These are phyloP conservation scores for Cardiospermum halicacabum DNA, from an alignment of 345 rosid genomes.

Conservation along the genomic window DNA sequence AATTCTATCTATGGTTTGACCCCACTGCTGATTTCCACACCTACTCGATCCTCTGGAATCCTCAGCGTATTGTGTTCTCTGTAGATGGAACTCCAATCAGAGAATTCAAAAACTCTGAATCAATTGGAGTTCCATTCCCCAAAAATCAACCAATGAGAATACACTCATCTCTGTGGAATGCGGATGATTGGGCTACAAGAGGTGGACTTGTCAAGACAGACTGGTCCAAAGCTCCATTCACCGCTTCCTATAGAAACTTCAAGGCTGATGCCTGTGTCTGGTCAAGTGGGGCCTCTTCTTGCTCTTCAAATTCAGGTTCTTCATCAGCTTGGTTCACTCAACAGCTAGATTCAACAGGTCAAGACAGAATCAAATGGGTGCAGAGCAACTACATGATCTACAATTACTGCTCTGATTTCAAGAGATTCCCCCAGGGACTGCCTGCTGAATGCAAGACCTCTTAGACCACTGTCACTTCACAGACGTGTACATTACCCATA, in stretches of 20 bases:
- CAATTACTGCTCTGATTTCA: slow-evolving; percentile 53
- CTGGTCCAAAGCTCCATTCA: slow-evolving; percentile 62
- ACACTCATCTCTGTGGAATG: slow-evolving; percentile 63
- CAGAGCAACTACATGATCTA: slow-evolving; percentile 57
- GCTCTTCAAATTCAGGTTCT: slow-evolving; percentile 10
- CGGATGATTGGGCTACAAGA: slow-evolving; percentile 71
- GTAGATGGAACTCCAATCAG: slow-evolving; percentile 35
- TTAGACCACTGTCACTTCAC: not conserved
- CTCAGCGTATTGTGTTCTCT: slow-evolving; percentile 48
- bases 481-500: not conserved
- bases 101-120: slow-evolving; percentile 71
- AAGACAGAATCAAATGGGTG: slow-evolving; percentile 13
- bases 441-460: slow-evolving; percentile 35
- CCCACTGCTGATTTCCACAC: slow-evolving; percentile 76
- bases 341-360: slow-evolving; percentile 32
- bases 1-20: slow-evolving; percentile 76
- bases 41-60: slow-evolving; percentile 75
- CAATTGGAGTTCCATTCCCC: slow-evolving; percentile 54
- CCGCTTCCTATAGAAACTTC: slow-evolving; percentile 56
- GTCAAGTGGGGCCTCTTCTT: slow-evolving; percentile 40
- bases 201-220: slow-evolving; percentile 58
- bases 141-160: slow-evolving; percentile 59
- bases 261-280: slow-evolving; percentile 39
- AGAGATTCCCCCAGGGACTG: slow-evolving; percentile 49
- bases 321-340: slow-evolving; percentile 22